phyloP scores from a whole-genome alignment of 768 basidiomycete genomes.

The Boletus rubescentipes region DNA sequence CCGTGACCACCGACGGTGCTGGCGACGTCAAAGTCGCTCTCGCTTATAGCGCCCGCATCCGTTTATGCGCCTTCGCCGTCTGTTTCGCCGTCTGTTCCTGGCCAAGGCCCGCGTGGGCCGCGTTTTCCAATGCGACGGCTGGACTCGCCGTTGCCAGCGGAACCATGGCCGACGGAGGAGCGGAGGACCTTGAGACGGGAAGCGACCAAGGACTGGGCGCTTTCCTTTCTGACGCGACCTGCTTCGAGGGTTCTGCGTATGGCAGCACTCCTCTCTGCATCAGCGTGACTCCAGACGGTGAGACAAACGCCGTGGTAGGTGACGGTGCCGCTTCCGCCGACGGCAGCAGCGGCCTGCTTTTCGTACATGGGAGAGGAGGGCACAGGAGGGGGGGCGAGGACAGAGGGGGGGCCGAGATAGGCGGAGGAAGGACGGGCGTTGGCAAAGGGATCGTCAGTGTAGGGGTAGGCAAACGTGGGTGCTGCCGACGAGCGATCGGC shows the following conservation, averaged over 20 bases:
- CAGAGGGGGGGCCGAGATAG: conserved; percentile 74
- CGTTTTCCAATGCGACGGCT: conserved; percentile 59
- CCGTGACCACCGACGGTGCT: conserved; percentile 74
- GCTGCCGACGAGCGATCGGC: conserved; percentile 65
- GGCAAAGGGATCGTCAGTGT: conserved; percentile 70
- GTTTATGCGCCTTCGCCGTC: conserved; percentile 72
- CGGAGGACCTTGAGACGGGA: conserved; percentile 67
- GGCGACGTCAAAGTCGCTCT: conserved; percentile 83
- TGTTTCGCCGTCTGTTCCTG: conserved; percentile 64
- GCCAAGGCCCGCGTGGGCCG: conserved; percentile 72
- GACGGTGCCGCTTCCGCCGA: conserved; percentile 40
- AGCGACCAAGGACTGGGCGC: conserved; percentile 68
- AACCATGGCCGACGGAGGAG: conserved; percentile 46
- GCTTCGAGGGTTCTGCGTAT: conserved; percentile 83
- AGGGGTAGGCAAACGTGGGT: conserved; percentile 68
- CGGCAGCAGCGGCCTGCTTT: conserved; percentile 34
- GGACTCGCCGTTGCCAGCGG: conserved; percentile 50
- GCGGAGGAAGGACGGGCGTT: conserved; percentile 72
- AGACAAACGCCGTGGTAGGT: conserved; percentile 91
- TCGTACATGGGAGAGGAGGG: conserved; percentile 31
- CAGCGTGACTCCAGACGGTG: conserved; percentile 95
- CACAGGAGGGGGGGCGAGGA: conserved; percentile 43
- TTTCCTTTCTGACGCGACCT: conserved; percentile 75
- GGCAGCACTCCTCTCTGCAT: conserved; percentile 79
- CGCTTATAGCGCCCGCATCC: conserved; percentile 72